These are phyloP conservation scores for Cystofilobasidium capitatum DNA, from an alignment of 768 basidiomycete species.

Conservation along the genomic window DNA sequence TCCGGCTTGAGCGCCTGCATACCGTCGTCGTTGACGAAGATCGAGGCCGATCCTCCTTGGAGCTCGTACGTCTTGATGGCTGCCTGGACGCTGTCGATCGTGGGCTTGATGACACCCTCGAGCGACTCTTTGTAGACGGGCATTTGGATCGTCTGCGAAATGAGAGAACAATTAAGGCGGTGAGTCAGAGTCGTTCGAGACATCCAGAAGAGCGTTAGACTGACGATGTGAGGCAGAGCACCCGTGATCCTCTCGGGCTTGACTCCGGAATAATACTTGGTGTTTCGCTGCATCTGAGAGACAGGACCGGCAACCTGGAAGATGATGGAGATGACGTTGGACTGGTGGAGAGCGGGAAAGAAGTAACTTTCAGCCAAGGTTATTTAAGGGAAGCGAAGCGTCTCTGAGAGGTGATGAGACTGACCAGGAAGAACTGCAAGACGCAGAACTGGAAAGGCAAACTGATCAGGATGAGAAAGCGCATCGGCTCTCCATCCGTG, in stretches of 20 bases:
- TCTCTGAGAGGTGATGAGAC: not conserved
- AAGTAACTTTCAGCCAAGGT: not conserved
- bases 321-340: slow-evolving; percentile 31
- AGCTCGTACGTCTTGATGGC: slow-evolving; percentile 77
- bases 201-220: not conserved
- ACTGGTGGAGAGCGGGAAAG: slow-evolving; percentile 30
- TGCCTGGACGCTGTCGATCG: slow-evolving; percentile 53
- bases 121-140: slow-evolving; percentile 32
- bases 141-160: slow-evolving; percentile 20
- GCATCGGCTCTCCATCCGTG: slow-evolving; percentile 52
- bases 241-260: slow-evolving; percentile 4
- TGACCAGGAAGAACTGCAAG: slow-evolving; percentile 50
- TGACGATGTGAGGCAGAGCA: slow-evolving; percentile 14
- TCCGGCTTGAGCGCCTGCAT: slow-evolving; percentile 43
- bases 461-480: slow-evolving; percentile 58
- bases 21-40: slow-evolving; percentile 76
- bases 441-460: slow-evolving; percentile 50
- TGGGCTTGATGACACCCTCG: slow-evolving; percentile 29
- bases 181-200: slow-evolving; percentile 29
- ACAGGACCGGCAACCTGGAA: slow-evolving; percentile 38
- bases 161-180: not conserved
- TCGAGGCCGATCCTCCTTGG: slow-evolving; percentile 69
- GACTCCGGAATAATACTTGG: slow-evolving; percentile 8
- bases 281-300: slow-evolving; percentile 36
- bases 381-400: not conserved